phyloP scores from a whole-genome alignment of 805 yeast genomes.

The Allodekkera sacchari region DNA sequence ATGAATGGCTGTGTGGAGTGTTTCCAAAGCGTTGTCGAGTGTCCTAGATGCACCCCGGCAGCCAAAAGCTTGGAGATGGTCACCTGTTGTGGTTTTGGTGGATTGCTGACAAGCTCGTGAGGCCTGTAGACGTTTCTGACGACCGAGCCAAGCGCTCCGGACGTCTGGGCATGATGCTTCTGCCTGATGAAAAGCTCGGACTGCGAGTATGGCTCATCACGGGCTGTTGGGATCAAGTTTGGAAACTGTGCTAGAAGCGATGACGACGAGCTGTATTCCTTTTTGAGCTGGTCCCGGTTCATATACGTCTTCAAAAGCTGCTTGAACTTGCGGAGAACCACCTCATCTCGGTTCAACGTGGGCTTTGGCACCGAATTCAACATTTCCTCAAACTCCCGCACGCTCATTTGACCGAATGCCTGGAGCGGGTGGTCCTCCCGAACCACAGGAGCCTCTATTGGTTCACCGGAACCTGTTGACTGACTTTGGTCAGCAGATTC shows the following conservation, averaged over 20 bases:
- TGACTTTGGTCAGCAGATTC: too few species aligned
- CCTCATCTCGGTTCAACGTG: slow-evolving; percentile 21
- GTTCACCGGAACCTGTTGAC: too few species aligned
- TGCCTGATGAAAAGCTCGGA: slow-evolving; percentile 76
- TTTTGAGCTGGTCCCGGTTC: slow-evolving; percentile 15
- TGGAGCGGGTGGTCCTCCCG: too few species aligned
- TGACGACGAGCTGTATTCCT: slow-evolving; percentile 16
- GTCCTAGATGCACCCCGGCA: slow-evolving; percentile 94
- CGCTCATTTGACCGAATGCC: slow-evolving; percentile 16
- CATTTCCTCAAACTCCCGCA: slow-evolving; percentile 19
- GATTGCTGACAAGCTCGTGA: slow-evolving; percentile 52
- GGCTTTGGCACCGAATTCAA: slow-evolving; percentile 19
- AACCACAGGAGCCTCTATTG: too few species aligned
- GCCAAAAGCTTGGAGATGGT: slow-evolving; percentile 70
- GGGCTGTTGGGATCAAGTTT: slow-evolving; percentile 50
- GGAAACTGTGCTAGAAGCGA: slow-evolving; percentile 39
- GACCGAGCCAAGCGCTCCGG: slow-evolving; percentile 57
- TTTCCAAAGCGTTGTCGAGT: slow-evolving; percentile 70
- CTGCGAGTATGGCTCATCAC: slow-evolving; percentile 57
- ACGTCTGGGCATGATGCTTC: slow-evolving; percentile 46
- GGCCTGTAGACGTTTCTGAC: slow-evolving; percentile 63
- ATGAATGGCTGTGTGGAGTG: slow-evolving; percentile 79
- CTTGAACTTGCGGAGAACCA: slow-evolving; percentile 18
- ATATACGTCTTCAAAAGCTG: slow-evolving; percentile 19
- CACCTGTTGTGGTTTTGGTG: slow-evolving; percentile 47